These are phyloP conservation scores for Cardamine occulta DNA, from an alignment of 345 rosid species.

Conservation along the genomic window DNA sequence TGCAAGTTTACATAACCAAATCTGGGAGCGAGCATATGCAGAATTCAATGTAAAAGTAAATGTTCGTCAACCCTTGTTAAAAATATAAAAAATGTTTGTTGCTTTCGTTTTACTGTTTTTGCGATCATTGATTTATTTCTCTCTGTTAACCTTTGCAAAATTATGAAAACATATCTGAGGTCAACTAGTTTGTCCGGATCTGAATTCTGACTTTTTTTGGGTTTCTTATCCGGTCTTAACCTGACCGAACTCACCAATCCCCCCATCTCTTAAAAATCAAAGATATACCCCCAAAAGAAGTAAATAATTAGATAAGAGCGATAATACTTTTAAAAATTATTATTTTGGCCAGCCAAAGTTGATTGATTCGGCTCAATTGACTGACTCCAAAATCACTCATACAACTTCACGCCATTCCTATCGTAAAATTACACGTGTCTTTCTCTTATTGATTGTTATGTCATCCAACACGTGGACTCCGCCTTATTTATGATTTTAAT, in stretches of 20 bases:
- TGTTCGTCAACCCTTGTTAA: not conserved
- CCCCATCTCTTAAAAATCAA: not conserved
- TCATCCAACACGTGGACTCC: conserved; percentile 18
- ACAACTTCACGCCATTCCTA: conserved; percentile 27
- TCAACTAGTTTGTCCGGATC: not conserved
- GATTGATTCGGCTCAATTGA: conserved; percentile 33
- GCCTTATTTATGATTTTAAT: not conserved
- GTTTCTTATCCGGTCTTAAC: not conserved
- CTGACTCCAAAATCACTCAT: conserved; percentile 9
- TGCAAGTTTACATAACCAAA: not conserved
- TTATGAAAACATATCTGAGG: not conserved
- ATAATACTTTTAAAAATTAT: not conserved
- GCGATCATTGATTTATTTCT: not conserved
- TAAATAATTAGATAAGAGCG: not conserved
- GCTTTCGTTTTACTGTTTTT: not conserved
- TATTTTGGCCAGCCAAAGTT: conserved; percentile 37
- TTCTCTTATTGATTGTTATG: not conserved
- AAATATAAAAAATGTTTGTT: not conserved
- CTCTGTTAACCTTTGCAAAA: not conserved
- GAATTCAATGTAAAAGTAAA: not conserved
- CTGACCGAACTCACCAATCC: conserved; percentile 18
- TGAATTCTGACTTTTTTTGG: not conserved
- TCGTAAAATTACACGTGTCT: conserved; percentile 25
- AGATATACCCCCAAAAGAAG: conserved; percentile 6
- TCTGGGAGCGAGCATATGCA: not conserved